phyloP scores from a whole-genome alignment of 1,284 basidiomycete genomes.

The Porphyrellus sp. region DNA sequence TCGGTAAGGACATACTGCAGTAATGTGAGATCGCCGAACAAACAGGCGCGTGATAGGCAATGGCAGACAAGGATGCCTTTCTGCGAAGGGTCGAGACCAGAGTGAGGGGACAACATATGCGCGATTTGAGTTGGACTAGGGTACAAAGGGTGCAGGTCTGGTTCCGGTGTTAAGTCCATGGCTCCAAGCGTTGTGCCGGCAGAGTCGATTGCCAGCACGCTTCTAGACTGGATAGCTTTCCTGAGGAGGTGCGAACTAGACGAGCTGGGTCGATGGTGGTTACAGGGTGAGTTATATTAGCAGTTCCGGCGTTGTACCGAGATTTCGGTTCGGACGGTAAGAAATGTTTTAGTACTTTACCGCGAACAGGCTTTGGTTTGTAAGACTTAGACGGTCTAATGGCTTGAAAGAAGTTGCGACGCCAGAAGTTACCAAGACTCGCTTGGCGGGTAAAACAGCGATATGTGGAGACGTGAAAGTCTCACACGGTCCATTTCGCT shows the following conservation, averaged over 20 bases:
- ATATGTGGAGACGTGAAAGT: not conserved
- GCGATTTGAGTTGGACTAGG: slow-evolving; percentile 63
- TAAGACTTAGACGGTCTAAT: not conserved
- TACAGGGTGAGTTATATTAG: slow-evolving; percentile 7
- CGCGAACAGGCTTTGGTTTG: slow-evolving; percentile 6
- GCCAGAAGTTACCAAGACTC: slow-evolving; percentile 1
- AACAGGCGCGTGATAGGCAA: slow-evolving; percentile 66
- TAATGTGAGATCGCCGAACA: slow-evolving; percentile 70
- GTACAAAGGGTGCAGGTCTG: slow-evolving; percentile 73
- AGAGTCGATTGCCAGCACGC: slow-evolving; percentile 12
- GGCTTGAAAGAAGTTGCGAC: slow-evolving; percentile 6
- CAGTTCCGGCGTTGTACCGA: slow-evolving; percentile 1
- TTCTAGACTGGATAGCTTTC: slow-evolving; percentile 1
- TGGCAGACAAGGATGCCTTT: slow-evolving; percentile 67
- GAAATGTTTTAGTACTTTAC: slow-evolving; percentile 11
- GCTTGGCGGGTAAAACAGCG: not conserved
- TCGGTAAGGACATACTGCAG: slow-evolving; percentile 71
- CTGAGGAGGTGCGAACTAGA: slow-evolving; percentile 8
- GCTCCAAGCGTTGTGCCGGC: slow-evolving; percentile 12
- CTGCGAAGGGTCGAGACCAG: slow-evolving; percentile 63
- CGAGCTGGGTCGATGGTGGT: slow-evolving; percentile 1
- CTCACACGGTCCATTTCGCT: not conserved
- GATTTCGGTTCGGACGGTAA: slow-evolving; percentile 24
- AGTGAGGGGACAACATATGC: slow-evolving; percentile 59
- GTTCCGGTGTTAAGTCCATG: slow-evolving; percentile 62